phyloP scores from a whole-genome alignment of 176 grass and related monocot species.

The Aegilops longissima region DNA sequence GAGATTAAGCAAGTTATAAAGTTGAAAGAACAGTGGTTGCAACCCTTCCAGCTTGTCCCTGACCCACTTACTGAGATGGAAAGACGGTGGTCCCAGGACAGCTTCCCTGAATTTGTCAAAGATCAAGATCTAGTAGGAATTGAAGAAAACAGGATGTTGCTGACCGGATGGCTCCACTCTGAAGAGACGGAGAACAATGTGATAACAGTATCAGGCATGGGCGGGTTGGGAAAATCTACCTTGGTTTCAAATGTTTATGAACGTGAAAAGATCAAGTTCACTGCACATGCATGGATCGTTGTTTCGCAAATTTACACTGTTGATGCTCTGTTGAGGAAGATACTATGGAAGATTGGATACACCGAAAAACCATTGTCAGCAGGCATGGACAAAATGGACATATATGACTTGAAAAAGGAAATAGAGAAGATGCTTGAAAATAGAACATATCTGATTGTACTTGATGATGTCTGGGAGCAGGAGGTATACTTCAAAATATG shows the following conservation, averaged over 20 bases:
- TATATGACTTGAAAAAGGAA: conserved; percentile 32
- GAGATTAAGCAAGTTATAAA: conserved; percentile 21
- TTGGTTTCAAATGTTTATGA: conserved; percentile 46
- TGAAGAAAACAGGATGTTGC: conserved; percentile 9
- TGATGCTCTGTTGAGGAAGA: conserved; percentile 15
- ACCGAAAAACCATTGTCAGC: neutral
- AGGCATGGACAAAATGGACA: conserved; percentile 26
- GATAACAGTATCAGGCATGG: conserved; percentile 45
- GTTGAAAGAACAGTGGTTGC: conserved; percentile 18
- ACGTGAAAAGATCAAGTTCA: conserved; percentile 34
- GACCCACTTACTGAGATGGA: neutral
- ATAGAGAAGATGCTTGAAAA: conserved; percentile 7
- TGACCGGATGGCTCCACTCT: conserved; percentile 15
- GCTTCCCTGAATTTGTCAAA: conserved; percentile 38
- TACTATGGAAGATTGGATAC: conserved; percentile 20
- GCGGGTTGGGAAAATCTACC: conserved; percentile 37
- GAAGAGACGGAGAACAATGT: conserved; percentile 6
- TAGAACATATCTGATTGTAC: conserved; percentile 54
- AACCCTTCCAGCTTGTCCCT: conserved; percentile 15
- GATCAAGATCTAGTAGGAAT: conserved; percentile 39
- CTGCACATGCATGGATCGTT: conserved; percentile 28
- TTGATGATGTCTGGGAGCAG: conserved; percentile 71
- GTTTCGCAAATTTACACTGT: conserved; percentile 37
- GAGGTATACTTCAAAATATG: conserved; percentile 40
- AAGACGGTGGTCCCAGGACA: conserved; percentile 27